A percentile compares a stretch with the other conserved stretches of the same genome.
Conservation (phyloP, 1,284 basidiomycete genomes). For the Lignosus rhinocerotis region DNA sequence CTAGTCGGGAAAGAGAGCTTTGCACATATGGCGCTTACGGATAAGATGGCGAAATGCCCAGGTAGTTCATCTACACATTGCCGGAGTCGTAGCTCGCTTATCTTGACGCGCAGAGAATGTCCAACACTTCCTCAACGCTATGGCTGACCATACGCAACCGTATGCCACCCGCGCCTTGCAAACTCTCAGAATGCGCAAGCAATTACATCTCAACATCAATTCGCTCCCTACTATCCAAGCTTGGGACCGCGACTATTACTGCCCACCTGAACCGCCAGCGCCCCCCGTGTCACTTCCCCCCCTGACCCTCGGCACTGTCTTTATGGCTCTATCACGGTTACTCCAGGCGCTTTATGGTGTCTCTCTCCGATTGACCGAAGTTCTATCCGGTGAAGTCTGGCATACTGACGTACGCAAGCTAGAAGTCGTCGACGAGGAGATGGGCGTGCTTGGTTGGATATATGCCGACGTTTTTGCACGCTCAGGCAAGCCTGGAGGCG, state of each 20-base stretch:
- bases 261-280: constrained; percentile 73
- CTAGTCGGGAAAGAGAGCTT: constrained; percentile 84
- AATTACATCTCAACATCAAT: constrained; percentile 57
- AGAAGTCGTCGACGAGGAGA: constrained; percentile 87
- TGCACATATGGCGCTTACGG: constrained; percentile 80
- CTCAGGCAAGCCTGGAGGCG: constrained; percentile 84
- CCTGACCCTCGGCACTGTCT: constrained; percentile 81
- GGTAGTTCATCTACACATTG: no score
- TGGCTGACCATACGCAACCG: constrained; percentile 76
- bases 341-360: constrained; percentile 89
- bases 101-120: constrained; percentile 68
- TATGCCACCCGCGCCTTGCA: constrained; percentile 74
- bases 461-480: constrained; percentile 92
- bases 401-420: constrained; percentile 86
- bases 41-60: constrained; percentile 95
- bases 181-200: constrained; percentile 74
- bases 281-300: constrained; percentile 70
- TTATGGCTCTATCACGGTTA: constrained; percentile 84
- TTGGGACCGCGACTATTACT: constrained; percentile 94
- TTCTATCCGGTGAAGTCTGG: constrained; percentile 85
- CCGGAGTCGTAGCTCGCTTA: background rate
- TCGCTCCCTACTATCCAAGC: constrained; percentile 73
- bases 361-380: constrained; percentile 69
- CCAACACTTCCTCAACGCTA: constrained; percentile 75
- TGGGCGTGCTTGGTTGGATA: constrained; percentile 89